Conservation (phyloP, 2,329 filamentous ascomycete species). For the Diaporthe caulivora region DNA sequence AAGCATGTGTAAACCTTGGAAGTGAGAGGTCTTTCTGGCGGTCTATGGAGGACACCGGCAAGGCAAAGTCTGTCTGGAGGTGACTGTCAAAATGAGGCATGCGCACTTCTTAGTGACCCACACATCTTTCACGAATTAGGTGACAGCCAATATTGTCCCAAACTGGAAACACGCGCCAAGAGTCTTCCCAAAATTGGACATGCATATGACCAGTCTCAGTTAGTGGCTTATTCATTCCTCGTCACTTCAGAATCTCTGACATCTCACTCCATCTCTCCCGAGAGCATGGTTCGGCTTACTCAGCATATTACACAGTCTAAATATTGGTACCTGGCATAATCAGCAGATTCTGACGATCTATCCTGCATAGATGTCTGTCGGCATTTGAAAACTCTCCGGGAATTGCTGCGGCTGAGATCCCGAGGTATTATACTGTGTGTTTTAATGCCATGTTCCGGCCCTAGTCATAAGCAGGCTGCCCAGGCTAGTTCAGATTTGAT, state of each 20-base stretch:
- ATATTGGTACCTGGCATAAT: slow-evolving; percentile 11
- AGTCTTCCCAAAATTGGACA: slow-evolving; percentile 5
- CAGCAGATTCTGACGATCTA: not conserved
- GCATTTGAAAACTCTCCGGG: slow-evolving; percentile 1
- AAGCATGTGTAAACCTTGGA: not conserved
- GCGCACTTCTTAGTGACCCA: not conserved
- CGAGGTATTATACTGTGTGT: too few species aligned
- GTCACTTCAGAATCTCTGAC: not conserved
- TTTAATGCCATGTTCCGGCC: too few species aligned
- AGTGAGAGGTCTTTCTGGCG: too few species aligned
- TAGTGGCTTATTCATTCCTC: slow-evolving; percentile 9
- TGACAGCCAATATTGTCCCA: slow-evolving; percentile 16
- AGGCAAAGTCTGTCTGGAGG: not conserved
- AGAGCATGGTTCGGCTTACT: not conserved
- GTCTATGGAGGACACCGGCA: not conserved
- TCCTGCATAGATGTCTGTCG: slow-evolving; percentile 11
- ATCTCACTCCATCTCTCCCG: slow-evolving; percentile 5
- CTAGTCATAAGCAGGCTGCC: not conserved
- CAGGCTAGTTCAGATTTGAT: not conserved
- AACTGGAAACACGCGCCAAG: not conserved
- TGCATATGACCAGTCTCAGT: not conserved
- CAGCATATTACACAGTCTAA: slow-evolving; percentile 13
- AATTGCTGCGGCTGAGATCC: not conserved
- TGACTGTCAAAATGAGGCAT: not conserved
- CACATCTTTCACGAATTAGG: not conserved